A percentile compares a stretch with the other conserved stretches of the same genome.
Conservation (phyloP, 768 basidiomycete genomes). For the Tylopilus felleus region DNA sequence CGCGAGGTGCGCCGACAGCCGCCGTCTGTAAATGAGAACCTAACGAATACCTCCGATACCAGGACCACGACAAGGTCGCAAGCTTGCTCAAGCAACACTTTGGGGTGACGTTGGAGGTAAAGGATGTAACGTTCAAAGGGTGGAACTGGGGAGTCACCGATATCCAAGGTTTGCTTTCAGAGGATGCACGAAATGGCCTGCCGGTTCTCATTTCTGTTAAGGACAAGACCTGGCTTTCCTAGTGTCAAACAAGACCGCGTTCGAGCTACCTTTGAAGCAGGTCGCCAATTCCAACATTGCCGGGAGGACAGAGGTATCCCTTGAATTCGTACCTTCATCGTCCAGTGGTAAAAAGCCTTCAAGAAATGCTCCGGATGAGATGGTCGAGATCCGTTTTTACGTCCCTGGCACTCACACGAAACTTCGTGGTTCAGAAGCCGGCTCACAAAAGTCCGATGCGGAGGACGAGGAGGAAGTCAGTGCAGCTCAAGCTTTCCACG, state of each 20-base stretch:
- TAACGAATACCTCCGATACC: background rate
- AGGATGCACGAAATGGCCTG: background rate
- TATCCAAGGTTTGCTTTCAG: slow-evolving; percentile 69
- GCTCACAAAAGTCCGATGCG: slow-evolving; percentile 68
- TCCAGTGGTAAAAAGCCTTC: slow-evolving; percentile 41
- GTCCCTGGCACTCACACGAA: slow-evolving; percentile 79
- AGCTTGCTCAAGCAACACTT: slow-evolving; percentile 84
- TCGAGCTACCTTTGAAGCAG: slow-evolving; percentile 80
- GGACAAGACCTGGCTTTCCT: slow-evolving; percentile 91
- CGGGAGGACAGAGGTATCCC: slow-evolving; percentile 95
- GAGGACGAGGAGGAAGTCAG: slow-evolving; percentile 73
- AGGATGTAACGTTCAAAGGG: slow-evolving; percentile 86
- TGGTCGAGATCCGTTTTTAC: slow-evolving; percentile 95
- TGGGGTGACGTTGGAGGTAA: slow-evolving; percentile 76
- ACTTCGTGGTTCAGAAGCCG: slow-evolving; percentile 64
- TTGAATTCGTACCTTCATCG: slow-evolving; percentile 75
- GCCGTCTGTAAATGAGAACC: background rate
- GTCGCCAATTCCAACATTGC: slow-evolving; percentile 98
- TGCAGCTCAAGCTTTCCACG: slow-evolving; percentile 96
- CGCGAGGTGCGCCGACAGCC: slow-evolving; percentile 58
- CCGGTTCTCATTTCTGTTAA: slow-evolving; percentile 29
- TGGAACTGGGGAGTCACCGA: slow-evolving; percentile 99
- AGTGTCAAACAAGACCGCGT: slow-evolving; percentile 82
- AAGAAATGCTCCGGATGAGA: slow-evolving; percentile 63
- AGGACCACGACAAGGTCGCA: slow-evolving; percentile 91